Conservation (phyloP, 2,329 filamentous ascomycete genomes). For the Diaporthe australafricana region DNA sequence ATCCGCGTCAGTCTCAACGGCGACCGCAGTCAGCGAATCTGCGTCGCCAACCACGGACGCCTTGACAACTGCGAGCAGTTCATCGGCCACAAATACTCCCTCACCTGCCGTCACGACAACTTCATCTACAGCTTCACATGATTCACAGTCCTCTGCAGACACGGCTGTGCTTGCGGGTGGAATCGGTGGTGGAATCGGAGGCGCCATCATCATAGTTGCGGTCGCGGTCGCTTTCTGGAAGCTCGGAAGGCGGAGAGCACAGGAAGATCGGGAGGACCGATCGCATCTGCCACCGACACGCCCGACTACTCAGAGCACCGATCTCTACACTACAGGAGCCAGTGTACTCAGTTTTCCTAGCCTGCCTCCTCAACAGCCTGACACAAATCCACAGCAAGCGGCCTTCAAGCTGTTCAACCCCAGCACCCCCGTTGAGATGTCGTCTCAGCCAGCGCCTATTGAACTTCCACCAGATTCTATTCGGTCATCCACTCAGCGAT, state of each 20-base stretch:
- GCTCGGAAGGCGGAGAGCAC: not conserved
- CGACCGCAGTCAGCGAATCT: not conserved
- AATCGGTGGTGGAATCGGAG: not conserved
- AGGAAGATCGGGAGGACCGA: not conserved
- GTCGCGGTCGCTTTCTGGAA: not conserved
- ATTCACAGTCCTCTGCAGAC: not conserved
- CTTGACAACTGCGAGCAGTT: not conserved
- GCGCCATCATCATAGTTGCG: not conserved
- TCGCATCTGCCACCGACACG: not conserved
- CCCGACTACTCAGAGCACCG: not conserved
- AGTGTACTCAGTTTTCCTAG: not conserved
- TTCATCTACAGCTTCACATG: not conserved
- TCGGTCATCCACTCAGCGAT: not conserved
- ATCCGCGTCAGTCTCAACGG: not conserved
- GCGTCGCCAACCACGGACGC: not conserved
- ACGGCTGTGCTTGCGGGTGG: not conserved
- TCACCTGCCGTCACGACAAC: not conserved
- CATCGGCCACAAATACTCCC: not conserved
- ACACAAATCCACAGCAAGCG: not conserved
- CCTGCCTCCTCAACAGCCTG: not conserved
- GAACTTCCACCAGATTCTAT: not conserved
- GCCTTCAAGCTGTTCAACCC: not conserved
- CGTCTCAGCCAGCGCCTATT: not conserved
- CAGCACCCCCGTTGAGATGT: not conserved
- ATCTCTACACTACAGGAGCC: not conserved